A percentile compares a stretch with the other conserved stretches of the same genome.
These are phyloP conservation scores for Pestalotiopsis sp. DNA, from an alignment of 2,329 filamentous ascomycete species.

Conservation along the genomic window DNA sequence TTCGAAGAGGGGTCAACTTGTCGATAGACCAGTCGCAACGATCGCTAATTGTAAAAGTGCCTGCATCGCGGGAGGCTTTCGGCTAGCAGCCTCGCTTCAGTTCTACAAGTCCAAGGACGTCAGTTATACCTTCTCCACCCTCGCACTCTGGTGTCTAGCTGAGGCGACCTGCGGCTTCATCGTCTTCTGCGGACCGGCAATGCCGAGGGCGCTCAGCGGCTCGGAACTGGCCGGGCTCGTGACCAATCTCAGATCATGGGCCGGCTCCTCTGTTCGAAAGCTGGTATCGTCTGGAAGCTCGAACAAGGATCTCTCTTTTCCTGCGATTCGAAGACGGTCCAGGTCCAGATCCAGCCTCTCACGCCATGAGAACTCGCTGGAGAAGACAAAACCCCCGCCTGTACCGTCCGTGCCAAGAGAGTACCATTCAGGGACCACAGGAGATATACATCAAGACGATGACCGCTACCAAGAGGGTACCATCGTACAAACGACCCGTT, in stretches of 20 bases:
- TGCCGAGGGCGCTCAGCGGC: conserved; percentile 37
- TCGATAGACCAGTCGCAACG: background rate
- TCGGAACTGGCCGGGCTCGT: background rate
- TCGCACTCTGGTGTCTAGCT: conserved; percentile 45
- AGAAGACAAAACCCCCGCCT: background rate
- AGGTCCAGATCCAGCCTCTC: background rate
- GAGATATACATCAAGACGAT: background rate
- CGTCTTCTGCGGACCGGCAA: conserved; percentile 39
- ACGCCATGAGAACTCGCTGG: background rate
- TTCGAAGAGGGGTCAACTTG: no score
- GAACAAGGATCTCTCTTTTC: background rate
- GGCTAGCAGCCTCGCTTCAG: conserved; percentile 35
- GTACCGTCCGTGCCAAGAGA: background rate
- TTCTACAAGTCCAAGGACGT: conserved; percentile 31
- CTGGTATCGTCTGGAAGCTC: background rate
- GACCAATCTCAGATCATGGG: background rate
- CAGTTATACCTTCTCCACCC: conserved; percentile 39
- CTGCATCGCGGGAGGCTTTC: conserved; percentile 42
- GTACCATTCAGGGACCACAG: background rate
- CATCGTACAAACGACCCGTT: background rate
- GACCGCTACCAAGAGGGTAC: background rate
- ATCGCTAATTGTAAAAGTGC: conserved; percentile 30
- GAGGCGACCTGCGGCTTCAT: conserved; percentile 50
- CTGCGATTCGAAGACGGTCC: background rate
- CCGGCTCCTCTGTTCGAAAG: background rate